Base-by-base conservation (phyloP, 1,139 yeast species). In the Geotrichum bryndzae region DNA sequence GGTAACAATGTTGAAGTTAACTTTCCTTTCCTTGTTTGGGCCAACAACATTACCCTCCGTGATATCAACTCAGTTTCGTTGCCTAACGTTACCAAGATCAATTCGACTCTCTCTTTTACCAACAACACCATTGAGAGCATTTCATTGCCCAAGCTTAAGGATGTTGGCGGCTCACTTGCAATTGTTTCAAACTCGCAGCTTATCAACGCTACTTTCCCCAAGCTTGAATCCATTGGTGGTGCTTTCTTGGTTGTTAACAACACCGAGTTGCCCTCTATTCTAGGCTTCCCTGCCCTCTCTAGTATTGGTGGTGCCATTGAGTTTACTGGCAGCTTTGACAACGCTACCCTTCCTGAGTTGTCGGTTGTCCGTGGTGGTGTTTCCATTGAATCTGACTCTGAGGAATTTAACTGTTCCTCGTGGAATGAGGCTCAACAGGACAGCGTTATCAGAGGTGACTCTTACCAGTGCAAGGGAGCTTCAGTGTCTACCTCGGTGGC, bases 321-420 rank as follows among this genome's bases (percentile, higher is more conserved):
- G 75, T 80, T 91, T 69, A 77, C 77, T 69, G 99, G 99, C 81
- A 79, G 83, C 76, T 90, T 92, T 79, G 81, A 85, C 75, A 82
- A 86, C 73, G 94, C 96, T 75, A 79, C 90, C 67, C 83, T 94
- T 76, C 84, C 86, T 68, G 74, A 84, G 53, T 84, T 94, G 76
- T 80, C 78, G 70, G 84, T 87, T 72, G 96, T 94, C 73, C 83
- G 84, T 76, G 99, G 99, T 83, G 97, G 96, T 76, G 95, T 92
- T 79, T 80, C 80, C 73, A 82, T 94, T 74, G 87, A 87, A 75
- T 83, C 96, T 64, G 73, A 77, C 64, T 79, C 84, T 67, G 88
- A 88, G 75, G 86, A 86, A 72, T 85, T 90, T 79, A 84, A 90
- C 79, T 94, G 98, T 84, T 77, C 81, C 67, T 80, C 83, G 64